Evolutionary conservation across 352 stramenopile genomes (phyloP).

Genomic region (Plasmopara halstedii): DNA sequence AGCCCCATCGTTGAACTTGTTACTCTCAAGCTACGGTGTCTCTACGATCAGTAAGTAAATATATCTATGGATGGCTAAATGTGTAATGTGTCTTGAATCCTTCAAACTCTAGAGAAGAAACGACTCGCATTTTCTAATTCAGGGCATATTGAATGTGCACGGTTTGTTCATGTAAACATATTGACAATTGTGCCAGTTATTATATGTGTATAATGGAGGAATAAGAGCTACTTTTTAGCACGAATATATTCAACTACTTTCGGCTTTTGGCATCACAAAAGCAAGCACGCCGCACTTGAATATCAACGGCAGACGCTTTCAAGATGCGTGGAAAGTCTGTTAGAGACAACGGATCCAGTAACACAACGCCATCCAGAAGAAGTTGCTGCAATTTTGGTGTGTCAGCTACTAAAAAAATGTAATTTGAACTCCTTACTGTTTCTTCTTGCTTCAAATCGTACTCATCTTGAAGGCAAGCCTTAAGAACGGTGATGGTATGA

Average conservation of each 20-base stretch:
- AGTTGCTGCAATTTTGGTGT: slow-evolving; percentile 22
- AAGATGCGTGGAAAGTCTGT: slow-evolving; percentile 49
- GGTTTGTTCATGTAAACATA: not conserved
- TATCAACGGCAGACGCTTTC: slow-evolving; percentile 25
- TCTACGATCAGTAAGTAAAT: not conserved
- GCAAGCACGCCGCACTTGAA: slow-evolving; percentile 29
- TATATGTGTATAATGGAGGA: no score
- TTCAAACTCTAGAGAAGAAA: slow-evolving; percentile 10
- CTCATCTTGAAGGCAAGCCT: slow-evolving; percentile 50
- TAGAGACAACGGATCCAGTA: slow-evolving; percentile 59
- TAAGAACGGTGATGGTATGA: slow-evolving; percentile 51
- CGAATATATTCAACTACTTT: no score
- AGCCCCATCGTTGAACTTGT: slow-evolving; percentile 54
- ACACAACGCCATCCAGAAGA: slow-evolving; percentile 24
- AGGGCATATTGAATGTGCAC: not conserved
- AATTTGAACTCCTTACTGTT: slow-evolving; percentile 18
- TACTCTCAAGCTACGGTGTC: not conserved
- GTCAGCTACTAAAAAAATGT: not conserved
- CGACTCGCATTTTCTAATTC: slow-evolving; percentile 15
- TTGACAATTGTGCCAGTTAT: no score
- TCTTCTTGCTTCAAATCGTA: slow-evolving; percentile 28
- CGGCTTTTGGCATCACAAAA: slow-evolving; percentile 11
- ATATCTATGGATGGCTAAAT: slow-evolving; percentile 9
- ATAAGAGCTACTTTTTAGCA: no score
- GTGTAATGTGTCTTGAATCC: not conserved